Conservation (phyloP, 1,284 basidiomycete species). For the Sporisorium iseilematis-ciliati region DNA sequence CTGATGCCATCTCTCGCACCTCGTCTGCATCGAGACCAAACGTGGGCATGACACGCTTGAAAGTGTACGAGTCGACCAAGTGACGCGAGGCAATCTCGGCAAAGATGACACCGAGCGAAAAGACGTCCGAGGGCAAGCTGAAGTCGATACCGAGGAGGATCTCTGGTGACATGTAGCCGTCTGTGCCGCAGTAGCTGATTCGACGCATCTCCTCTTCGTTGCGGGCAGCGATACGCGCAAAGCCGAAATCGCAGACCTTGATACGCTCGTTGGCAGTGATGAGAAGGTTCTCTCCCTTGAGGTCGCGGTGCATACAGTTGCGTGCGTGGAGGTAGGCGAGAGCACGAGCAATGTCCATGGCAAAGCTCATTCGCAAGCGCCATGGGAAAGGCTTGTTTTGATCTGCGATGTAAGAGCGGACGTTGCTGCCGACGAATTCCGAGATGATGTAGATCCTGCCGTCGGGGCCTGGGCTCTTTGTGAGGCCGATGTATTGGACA, state of each 20-base stretch:
- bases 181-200: constrained; percentile 95
- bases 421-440: constrained; percentile 64
- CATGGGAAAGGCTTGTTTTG: constrained; percentile 60
- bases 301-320: constrained; percentile 79
- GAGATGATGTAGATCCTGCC: constrained; percentile 73
- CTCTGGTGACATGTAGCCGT: constrained; percentile 80
- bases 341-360: constrained; percentile 90
- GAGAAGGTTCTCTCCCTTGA: constrained; percentile 97
- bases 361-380: constrained; percentile 84
- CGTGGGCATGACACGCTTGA: constrained; percentile 50
- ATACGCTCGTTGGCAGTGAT: constrained; percentile 91
- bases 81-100: constrained; percentile 89
- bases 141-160: constrained; percentile 91
- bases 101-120: constrained; percentile 93
- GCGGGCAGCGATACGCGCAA: constrained; percentile 87
- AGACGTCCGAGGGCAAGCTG: constrained; percentile 91
- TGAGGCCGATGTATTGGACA: constrained; percentile 92
- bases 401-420: constrained; percentile 63
- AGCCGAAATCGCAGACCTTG: constrained; percentile 97
- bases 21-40: constrained; percentile 85
- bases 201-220: constrained; percentile 90
- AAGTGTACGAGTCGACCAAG: constrained; percentile 78
- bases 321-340: constrained; percentile 97
- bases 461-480: constrained; percentile 83
- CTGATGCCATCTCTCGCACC: constrained; percentile 77